Evolutionary conservation across 306 rosid species (phyloP).

Genomic region (Coriaria nepalensis): DNA sequence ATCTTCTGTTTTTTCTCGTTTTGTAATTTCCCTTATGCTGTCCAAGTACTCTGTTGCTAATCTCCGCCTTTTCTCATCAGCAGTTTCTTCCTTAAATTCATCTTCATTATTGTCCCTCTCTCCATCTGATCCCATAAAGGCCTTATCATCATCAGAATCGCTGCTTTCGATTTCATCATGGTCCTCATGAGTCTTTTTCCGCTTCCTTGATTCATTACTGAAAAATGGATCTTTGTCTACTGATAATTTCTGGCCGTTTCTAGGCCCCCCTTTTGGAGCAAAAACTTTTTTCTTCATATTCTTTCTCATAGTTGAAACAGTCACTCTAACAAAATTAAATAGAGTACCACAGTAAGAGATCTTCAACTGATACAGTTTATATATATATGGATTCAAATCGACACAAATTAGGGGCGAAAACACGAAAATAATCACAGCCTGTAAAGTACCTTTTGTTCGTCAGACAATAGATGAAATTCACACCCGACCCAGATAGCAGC

Average conservation of each 20-base stretch:
- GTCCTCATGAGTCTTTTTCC: constrained; percentile 31
- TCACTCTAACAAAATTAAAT: too few species aligned
- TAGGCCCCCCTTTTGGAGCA: constrained; percentile 16
- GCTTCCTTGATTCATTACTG: constrained; percentile 38
- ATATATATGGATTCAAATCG: too few species aligned
- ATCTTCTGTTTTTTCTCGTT: constrained; percentile 36
- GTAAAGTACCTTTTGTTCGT: too few species aligned
- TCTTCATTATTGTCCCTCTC: constrained; percentile 14
- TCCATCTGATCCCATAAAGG: constrained; percentile 13
- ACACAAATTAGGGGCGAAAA: too few species aligned
- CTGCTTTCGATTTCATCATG: constrained; percentile 52
- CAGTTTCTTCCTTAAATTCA: constrained; percentile 38
- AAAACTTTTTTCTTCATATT: constrained; percentile 29
- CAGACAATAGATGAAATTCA: too few species aligned
- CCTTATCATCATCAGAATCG: constrained; percentile 42
- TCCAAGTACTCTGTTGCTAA: constrained; percentile 36
- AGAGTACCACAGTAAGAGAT: too few species aligned
- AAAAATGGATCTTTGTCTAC: constrained; percentile 42
- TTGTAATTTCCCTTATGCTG: constrained; percentile 23
- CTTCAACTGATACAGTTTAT: too few species aligned
- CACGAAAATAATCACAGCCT: too few species aligned
- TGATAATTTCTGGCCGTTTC: constrained; percentile 18
- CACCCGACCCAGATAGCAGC: too few species aligned
- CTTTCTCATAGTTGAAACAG: constrained; percentile 24
- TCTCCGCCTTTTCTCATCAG: constrained; percentile 58